Conservation (phyloP, 192 early-diverging fungal species). For the Geranomyces variabilis region DNA sequence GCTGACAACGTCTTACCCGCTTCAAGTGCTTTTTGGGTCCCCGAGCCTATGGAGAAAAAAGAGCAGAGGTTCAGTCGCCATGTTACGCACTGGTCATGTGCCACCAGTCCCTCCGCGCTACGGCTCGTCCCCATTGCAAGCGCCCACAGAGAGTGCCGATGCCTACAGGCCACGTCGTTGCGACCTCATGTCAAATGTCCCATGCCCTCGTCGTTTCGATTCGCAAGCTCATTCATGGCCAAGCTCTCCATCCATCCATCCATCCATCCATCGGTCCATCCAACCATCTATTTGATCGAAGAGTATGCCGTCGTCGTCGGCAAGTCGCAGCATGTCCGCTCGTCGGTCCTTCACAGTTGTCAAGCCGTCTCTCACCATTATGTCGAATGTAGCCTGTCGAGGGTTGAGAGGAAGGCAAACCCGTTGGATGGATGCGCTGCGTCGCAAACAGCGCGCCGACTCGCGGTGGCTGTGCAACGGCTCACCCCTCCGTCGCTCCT, state of each 20-base stretch:
- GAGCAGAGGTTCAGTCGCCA: constrained; percentile 1
- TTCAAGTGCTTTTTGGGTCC: constrained; percentile 99
- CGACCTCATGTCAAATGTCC: neutral
- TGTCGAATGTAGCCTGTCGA: neutral
- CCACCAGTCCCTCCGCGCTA: neutral
- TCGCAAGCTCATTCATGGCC: neutral
- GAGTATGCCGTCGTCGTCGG: too few relatives aligned
- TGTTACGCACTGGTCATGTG: too few relatives aligned
- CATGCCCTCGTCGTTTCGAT: neutral
- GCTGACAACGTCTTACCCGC: constrained; percentile 65
- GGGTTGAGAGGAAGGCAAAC: neutral
- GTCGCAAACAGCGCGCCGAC: too few relatives aligned
- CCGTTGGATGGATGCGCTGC: neutral
- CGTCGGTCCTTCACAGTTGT: neutral
- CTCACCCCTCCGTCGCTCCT: too few relatives aligned
- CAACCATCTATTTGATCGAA: constrained; percentile 11
- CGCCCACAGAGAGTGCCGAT: too few relatives aligned
- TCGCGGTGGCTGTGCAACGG: too few relatives aligned
- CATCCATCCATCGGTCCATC: constrained; percentile 22
- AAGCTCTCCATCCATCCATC: constrained; percentile 17
- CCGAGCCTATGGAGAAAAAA: constrained; percentile 63
- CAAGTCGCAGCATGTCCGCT: too few relatives aligned
- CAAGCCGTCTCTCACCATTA: neutral
- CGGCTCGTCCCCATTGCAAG: neutral
- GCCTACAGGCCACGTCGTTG: neutral